A percentile compares a stretch with the other conserved stretches of the same genome.
Evolutionary conservation across 1,284 basidiomycete species (phyloP).

Genomic region (Coriolopsis trogii): DNA sequence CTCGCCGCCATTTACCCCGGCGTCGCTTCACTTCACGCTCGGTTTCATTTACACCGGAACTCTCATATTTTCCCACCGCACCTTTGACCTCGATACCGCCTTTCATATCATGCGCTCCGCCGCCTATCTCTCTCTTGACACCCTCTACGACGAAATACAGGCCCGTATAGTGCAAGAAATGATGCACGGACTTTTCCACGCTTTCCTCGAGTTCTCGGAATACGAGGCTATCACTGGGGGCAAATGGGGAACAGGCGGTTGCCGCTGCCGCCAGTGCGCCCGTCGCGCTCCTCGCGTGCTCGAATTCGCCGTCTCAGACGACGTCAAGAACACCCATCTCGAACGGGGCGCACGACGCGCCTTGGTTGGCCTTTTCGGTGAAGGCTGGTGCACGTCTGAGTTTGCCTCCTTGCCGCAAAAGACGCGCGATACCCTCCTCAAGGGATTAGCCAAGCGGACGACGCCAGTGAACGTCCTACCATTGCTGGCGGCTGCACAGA

Average conservation of each 20-base stretch:
- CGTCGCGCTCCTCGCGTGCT: slow-evolving; percentile 79
- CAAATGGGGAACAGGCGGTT: slow-evolving; percentile 78
- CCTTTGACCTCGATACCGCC: slow-evolving; percentile 90
- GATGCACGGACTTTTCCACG: slow-evolving; percentile 86
- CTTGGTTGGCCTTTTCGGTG: slow-evolving; percentile 80
- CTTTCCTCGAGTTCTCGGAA: slow-evolving; percentile 75
- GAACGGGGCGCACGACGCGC: slow-evolving; percentile 74
- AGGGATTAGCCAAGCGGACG: slow-evolving; percentile 70
- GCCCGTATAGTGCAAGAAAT: slow-evolving; percentile 85
- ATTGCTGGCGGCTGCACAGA: slow-evolving; percentile 68
- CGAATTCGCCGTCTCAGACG: slow-evolving; percentile 74
- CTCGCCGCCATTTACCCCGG: slow-evolving; percentile 93
- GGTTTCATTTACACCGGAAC: slow-evolving; percentile 96
- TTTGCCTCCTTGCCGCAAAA: slow-evolving; percentile 72
- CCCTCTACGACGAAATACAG: slow-evolving; percentile 79
- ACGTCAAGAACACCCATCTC: slow-evolving; percentile 75
- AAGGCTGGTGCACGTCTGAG: slow-evolving; percentile 83
- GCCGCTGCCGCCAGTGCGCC: slow-evolving; percentile 81
- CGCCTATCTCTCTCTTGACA: slow-evolving; percentile 78
- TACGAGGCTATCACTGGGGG: slow-evolving; percentile 72
- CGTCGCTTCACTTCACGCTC: slow-evolving; percentile 92
- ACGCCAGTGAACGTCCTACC: slow-evolving; percentile 66
- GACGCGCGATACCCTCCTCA: slow-evolving; percentile 68
- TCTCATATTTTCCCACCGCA: slow-evolving; percentile 89
- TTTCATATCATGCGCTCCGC: slow-evolving; percentile 89